Conservation (phyloP, 768 basidiomycete genomes). For the Strobilomyces echinocephalus region DNA sequence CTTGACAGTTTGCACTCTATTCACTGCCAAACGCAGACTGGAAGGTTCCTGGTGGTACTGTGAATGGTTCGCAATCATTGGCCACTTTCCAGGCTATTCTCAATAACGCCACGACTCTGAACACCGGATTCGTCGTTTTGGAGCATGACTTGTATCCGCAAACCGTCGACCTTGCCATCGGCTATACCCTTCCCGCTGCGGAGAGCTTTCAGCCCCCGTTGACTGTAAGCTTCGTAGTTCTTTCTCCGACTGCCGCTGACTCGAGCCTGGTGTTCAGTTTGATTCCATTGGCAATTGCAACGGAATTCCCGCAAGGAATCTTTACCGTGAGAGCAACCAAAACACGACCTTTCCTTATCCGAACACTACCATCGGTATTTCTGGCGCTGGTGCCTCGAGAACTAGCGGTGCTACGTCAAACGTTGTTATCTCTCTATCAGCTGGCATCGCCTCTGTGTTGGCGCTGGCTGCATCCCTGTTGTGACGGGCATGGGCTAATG, state of each 20-base stretch:
- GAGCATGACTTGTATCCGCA: conserved; percentile 82
- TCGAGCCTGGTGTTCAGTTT: conserved; percentile 35
- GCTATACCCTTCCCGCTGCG: conserved; percentile 79
- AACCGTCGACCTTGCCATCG: conserved; percentile 86
- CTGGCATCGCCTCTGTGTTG: conserved; percentile 10
- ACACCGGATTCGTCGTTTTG: conserved; percentile 81
- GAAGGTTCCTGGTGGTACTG: conserved; percentile 76
- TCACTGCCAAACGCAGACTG: conserved; percentile 53
- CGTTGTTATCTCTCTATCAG: conserved; percentile 12
- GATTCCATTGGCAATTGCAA: conserved; percentile 78
- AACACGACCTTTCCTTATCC: conserved; percentile 63
- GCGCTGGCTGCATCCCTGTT: conserved; percentile 10
- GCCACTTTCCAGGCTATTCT: conserved; percentile 73
- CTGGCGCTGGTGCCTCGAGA: conserved; percentile 2
- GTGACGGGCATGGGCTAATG: conserved; percentile 12
- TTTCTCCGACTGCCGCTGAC: background rate
- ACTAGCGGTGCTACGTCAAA: conserved; percentile 11
- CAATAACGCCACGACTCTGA: conserved; percentile 53
- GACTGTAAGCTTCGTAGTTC: conserved; percentile 39
- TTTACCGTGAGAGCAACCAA: conserved; percentile 80
- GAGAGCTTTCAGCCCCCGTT: conserved; percentile 60
- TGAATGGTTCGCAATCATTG: conserved; percentile 60
- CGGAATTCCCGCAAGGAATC: conserved; percentile 53
- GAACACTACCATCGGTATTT: conserved; percentile 29
- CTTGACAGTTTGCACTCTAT: background rate